These are phyloP conservation scores for Aspergillus asperescens DNA, from an alignment of 495 filamentous ascomycete genomes.

Conservation along the genomic window DNA sequence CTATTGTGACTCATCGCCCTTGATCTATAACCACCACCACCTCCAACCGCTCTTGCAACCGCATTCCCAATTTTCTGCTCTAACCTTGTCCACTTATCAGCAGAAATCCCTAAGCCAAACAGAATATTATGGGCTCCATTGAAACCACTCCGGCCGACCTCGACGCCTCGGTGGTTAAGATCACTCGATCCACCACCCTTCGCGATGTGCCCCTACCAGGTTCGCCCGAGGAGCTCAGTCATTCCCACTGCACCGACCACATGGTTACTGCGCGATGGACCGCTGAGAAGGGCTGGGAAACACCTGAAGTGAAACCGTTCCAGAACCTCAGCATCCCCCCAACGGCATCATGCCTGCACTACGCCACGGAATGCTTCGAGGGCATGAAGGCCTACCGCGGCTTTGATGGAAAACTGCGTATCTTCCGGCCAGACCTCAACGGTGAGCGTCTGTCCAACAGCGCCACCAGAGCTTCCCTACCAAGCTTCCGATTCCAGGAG, in stretches of 20 bases:
- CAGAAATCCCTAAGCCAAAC: too few relatives aligned
- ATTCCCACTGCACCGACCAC: slow-evolving; percentile 76
- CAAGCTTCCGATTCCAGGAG: slow-evolving; percentile 64
- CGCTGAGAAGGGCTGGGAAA: slow-evolving; percentile 60
- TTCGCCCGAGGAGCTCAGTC: slow-evolving; percentile 44
- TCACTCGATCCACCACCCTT: slow-evolving; percentile 60
- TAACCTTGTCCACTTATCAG: not conserved
- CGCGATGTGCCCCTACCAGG: slow-evolving; percentile 62
- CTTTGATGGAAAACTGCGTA: slow-evolving; percentile 49
- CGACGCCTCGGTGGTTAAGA: slow-evolving; percentile 67
- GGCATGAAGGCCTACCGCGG: slow-evolving; percentile 25
- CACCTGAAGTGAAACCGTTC: slow-evolving; percentile 73
- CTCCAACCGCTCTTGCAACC: not conserved
- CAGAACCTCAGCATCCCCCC: slow-evolving; percentile 77
- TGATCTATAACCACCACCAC: not conserved
- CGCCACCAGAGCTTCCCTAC: slow-evolving; percentile 69
- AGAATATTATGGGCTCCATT: slow-evolving; percentile 39
- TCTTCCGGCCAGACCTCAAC: slow-evolving; percentile 82
- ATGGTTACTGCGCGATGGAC: slow-evolving; percentile 80
- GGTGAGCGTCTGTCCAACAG: slow-evolving; percentile 65
- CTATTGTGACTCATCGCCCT: slow-evolving; percentile 14
- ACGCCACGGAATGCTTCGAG: slow-evolving; percentile 25
- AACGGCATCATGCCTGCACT: slow-evolving; percentile 54
- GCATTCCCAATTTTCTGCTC: not conserved
- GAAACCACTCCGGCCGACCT: slow-evolving; percentile 43